Conservation (phyloP, 345 rosid genomes). For the Geranium rotundifolium region DNA sequence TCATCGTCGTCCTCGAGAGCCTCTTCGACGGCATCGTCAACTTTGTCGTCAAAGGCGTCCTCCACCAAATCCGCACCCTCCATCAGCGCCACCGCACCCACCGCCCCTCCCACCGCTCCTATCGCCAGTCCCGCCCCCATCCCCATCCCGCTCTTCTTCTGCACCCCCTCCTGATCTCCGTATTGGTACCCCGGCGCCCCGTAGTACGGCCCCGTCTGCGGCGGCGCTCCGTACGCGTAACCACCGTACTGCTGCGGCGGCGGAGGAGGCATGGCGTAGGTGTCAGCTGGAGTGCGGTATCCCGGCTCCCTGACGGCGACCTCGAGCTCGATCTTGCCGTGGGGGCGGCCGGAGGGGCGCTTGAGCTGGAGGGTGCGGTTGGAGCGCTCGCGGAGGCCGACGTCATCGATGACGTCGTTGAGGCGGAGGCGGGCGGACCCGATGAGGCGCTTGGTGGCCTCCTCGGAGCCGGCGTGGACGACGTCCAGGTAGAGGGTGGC, state of each 20-base stretch:
- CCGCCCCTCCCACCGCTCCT: no score
- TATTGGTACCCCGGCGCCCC: not conserved
- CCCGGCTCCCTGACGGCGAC: slow-evolving; percentile 32
- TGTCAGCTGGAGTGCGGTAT: slow-evolving; percentile 15
- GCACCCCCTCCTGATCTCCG: no score
- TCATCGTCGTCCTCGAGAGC: no score
- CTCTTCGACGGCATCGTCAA: no score
- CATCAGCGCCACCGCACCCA: no score
- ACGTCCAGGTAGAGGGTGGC: slow-evolving; percentile 45
- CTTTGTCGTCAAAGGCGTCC: no score
- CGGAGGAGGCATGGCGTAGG: slow-evolving; percentile 28
- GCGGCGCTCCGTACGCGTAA: slow-evolving; percentile 13
- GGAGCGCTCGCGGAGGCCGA: slow-evolving; percentile 31
- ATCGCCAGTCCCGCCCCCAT: no score
- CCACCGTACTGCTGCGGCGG: slow-evolving; percentile 16
- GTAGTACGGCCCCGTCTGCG: slow-evolving; percentile 18
- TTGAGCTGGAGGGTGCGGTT: slow-evolving; percentile 39
- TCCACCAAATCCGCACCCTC: no score
- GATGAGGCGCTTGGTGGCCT: slow-evolving; percentile 60
- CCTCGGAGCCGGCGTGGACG: slow-evolving; percentile 60
- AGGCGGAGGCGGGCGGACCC: slow-evolving; percentile 64
- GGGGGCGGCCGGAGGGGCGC: slow-evolving; percentile 90
- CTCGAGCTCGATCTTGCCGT: slow-evolving; percentile 57
- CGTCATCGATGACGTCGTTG: slow-evolving; percentile 47
- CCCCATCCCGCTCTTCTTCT: no score